Evolutionary conservation across 2,329 filamentous ascomycete species (phyloP).

Genomic region (Diaporthe vexans): DNA sequence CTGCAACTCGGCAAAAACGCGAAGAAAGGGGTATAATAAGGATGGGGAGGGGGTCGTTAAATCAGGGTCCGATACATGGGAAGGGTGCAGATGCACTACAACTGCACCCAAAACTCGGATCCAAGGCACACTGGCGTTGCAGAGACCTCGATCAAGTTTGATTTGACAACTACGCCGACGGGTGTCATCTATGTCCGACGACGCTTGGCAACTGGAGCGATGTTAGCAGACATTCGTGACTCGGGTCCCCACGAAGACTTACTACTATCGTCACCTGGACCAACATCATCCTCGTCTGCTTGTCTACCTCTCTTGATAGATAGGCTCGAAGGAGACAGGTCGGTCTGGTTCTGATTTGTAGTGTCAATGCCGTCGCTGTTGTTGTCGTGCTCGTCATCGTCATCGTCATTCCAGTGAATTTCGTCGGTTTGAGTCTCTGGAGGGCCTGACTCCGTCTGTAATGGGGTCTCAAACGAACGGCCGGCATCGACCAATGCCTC

Average conservation of each 20-base stretch:
- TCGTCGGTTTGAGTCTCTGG: conserved; percentile 46
- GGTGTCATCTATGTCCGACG: conserved; percentile 56
- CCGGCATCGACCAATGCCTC: conserved; percentile 44
- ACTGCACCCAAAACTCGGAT: conserved; percentile 7
- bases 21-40: conserved; percentile 2
- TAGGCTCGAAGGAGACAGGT: conserved; percentile 46
- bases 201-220: conserved; percentile 63
- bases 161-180: conserved; percentile 17
- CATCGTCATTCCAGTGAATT: conserved; percentile 53
- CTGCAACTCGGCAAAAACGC: conserved; percentile 1
- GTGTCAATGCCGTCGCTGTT: conserved; percentile 44
- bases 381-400: conserved; percentile 50
- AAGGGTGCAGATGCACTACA: conserved; percentile 43
- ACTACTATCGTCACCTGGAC: conserved; percentile 57
- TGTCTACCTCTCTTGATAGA: conserved; percentile 52
- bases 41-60: neutral
- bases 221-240: conserved; percentile 48
- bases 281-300: conserved; percentile 49
- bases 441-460: conserved; percentile 22
- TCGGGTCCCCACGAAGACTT: conserved; percentile 28
- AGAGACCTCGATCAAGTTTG: conserved; percentile 51
- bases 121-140: neutral
- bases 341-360: conserved; percentile 42
- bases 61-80: neutral
- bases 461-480: conserved; percentile 23